Base-by-base conservation (phyloP, 23 red algal species). In the Gracilariopsis chorda region DNA sequence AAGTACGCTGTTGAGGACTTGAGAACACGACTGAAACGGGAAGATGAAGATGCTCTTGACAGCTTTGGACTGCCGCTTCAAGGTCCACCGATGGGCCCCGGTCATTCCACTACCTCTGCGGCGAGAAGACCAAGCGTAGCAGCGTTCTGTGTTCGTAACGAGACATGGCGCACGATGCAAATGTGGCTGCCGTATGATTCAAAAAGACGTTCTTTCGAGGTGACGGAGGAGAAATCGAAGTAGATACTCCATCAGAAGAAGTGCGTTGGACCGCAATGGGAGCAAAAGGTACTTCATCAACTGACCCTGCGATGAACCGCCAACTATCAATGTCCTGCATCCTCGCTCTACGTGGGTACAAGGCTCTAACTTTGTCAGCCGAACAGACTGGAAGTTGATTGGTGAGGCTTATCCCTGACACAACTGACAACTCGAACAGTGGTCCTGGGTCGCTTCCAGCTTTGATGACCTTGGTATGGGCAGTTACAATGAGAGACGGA, bases 181-280 rank as follows among this genome's bases (percentile, higher is more conserved):
- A 80, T 96, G 70, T 92, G 82, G 86, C 61, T 91, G 32, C 94
- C 87, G 19, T 86, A 92, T 53, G 86, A 90, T 73, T 96, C 94
- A 10, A 84, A 69, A 30, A 80, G 80, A 20, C 84, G 83, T 29
- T n/a, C 78, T 13, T 64, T 91, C 32, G 59, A 41, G 88, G 94
- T 29, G 51, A 84, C 49, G 94, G 94, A 17, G 77, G 84, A 19
- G 94, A 96, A 57, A 74, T 80, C 23, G 94, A 96, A 81, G 78
- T 91, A 11, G 86, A 91, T 86, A 84, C 88, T 0, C 84, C 88
- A 48, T 75, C 87, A 0, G 87, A 91, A 73, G 94, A 96, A 33
- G 34, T 96, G 7, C 57, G 86, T 34, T 86, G 80, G 82, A 80
- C 80, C 25, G 91, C 80, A 4, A 10, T 67, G 34, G 91, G 52